Conservation (phyloP, 257 asterid species). For the Ehretia macrophylla region DNA sequence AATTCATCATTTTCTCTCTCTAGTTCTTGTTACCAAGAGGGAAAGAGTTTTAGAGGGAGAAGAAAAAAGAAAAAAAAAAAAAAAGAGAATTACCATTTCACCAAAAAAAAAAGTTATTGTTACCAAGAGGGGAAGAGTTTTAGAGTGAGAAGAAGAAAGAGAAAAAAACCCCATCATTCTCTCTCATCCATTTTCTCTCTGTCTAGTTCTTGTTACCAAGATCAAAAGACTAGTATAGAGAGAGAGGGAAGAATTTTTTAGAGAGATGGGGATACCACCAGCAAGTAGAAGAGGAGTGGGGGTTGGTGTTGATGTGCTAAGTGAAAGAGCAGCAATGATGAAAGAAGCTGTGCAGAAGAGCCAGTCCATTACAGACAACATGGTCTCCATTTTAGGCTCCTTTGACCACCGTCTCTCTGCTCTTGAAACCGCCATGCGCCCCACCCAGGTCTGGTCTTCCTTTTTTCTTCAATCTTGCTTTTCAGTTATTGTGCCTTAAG, state of each 20-base stretch:
- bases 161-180: neutral
- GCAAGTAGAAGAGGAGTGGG: constrained; percentile 16
- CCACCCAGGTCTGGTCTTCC: constrained; percentile 32
- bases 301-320: constrained; percentile 25
- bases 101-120: too few relatives aligned
- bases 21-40: too few relatives aligned
- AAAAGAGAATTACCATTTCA: too few relatives aligned
- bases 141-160: too few relatives aligned
- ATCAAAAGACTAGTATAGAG: neutral
- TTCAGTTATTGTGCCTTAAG: neutral
- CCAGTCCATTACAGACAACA: constrained; percentile 38
- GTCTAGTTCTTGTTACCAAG: neutral
- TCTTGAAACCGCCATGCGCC: constrained; percentile 50
- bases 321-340: constrained; percentile 38
- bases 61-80: too few relatives aligned
- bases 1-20: too few relatives aligned
- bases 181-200: neutral
- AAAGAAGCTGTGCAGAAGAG: constrained; percentile 36
- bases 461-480: neutral
- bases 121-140: too few relatives aligned
- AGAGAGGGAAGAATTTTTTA: too few relatives aligned
- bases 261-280: constrained; percentile 29
- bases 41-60: too few relatives aligned
- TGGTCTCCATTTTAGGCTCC: constrained; percentile 42
- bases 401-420: constrained; percentile 49